Base-by-base conservation (phyloP, 371 early-diverging fungal genomes). In the Coemansia sp. region DNA sequence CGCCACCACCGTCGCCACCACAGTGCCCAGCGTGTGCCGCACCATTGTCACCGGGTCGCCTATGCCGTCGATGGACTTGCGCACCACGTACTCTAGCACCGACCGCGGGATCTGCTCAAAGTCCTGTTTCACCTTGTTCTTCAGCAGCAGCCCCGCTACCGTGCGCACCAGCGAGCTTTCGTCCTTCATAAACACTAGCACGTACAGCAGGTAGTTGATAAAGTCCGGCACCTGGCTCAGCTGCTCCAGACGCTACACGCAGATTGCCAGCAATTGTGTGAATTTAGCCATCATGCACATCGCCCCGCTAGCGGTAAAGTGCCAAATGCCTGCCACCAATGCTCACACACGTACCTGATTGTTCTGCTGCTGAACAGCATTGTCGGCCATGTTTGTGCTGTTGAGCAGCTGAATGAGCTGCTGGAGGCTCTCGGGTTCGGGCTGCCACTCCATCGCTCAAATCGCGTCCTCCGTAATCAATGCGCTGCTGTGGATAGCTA, bases 111-210 rank as follows among this genome's bases (percentile, higher is more conserved):
- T 85, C 42, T 76, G 81, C 41, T 69, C 67, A 63, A 84, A 87
- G 62, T 86, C 81, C 73, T 59, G 62, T 50, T 87, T 81, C 59
- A 95, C 84, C 65, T 87, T 88, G 83, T 92, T 93, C 82, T 95
- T 96, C 54, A 95, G 84, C 41, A 89, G 82, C 53, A 96, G 82
- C 35, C 94, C 98, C 26, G 95, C 96, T 43, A 92, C 87, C 16
- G 89, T 85, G 53, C 95, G 90, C 35, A 83, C 81, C 4, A 83
- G 67, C 38, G 88, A 80, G 51, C 83, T 85, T 51, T 79, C 77
- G 39, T 78, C 78, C 55, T 68, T 65, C 84, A 87, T 84, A 70
- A 85, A 85, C 2, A 91, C 87, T 66, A 96, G 78, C 66, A 96
- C 89, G 70, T 88, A 90, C 43, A 88, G 87, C 55, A 95, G 85